These are phyloP conservation scores for Ceratocystis ficicola DNA, from an alignment of 2,329 filamentous ascomycete species.

Conservation along the genomic window DNA sequence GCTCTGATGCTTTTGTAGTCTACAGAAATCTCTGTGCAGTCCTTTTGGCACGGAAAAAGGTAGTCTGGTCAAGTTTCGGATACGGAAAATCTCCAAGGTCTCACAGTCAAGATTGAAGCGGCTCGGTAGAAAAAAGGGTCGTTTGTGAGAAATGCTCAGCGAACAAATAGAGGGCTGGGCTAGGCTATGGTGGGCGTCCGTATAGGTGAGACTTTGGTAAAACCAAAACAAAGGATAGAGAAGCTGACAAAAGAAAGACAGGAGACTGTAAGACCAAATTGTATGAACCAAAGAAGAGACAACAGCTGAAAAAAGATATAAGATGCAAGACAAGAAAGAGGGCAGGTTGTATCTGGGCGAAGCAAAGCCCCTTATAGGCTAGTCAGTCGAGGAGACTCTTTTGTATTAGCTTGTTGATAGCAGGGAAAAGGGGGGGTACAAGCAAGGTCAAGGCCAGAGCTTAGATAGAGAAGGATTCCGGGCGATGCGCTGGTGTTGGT, in stretches of 20 bases:
- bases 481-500: not conserved
- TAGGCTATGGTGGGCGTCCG: not conserved
- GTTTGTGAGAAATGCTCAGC: not conserved
- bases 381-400: not conserved
- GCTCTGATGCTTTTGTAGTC: not conserved
- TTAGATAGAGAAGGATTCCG: not conserved
- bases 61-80: not conserved
- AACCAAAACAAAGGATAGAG: not conserved
- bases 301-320: not conserved
- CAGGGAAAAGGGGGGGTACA: not conserved
- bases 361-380: not conserved
- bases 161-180: not conserved
- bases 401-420: not conserved
- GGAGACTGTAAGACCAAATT: not conserved
- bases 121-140: not conserved
- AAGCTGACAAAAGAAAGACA: not conserved
- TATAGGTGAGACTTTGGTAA: not conserved
- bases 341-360: not conserved
- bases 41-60: not conserved
- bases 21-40: not conserved
- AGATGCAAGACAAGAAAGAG: not conserved
- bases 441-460: not conserved
- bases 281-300: not conserved
- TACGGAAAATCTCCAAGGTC: slow-evolving; percentile 10
- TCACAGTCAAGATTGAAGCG: not conserved